These are phyloP conservation scores for Paspalum vaginatum DNA, from an alignment of 176 grass and related monocot species.

Conservation along the genomic window DNA sequence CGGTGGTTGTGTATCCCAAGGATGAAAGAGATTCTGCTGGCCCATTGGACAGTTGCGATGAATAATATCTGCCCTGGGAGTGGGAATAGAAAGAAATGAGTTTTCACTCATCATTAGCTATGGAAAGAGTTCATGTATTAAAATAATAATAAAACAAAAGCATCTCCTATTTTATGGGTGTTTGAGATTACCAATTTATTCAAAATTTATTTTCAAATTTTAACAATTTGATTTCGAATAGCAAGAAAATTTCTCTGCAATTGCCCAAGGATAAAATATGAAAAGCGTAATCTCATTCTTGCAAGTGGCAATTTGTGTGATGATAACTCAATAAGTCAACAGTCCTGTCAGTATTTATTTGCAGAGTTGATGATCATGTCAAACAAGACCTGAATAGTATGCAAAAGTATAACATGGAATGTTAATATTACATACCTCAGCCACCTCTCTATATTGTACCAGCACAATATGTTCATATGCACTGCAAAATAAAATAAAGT, in stretches of 20 bases:
- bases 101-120: slow-evolving; percentile 22
- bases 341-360: slow-evolving; percentile 20
- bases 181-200: slow-evolving; percentile 17
- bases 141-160: neutral
- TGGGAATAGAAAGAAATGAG: slow-evolving; percentile 4
- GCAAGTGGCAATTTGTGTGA: neutral
- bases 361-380: slow-evolving; percentile 10
- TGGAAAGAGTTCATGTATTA: slow-evolving; percentile 22
- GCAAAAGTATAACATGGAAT: slow-evolving; percentile 29
- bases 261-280: neutral
- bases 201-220: slow-evolving; percentile 14
- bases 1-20: slow-evolving; percentile 41
- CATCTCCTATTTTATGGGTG: neutral
- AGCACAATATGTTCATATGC: slow-evolving; percentile 91
- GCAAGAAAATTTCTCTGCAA: slow-evolving; percentile 28
- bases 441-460: slow-evolving; percentile 91
- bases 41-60: slow-evolving; percentile 56
- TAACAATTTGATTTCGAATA: slow-evolving; percentile 21
- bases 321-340: slow-evolving; percentile 12
- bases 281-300: neutral
- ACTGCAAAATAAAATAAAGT: slow-evolving; percentile 56
- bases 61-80: slow-evolving; percentile 79
- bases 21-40: slow-evolving; percentile 55
- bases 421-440: slow-evolving; percentile 69
- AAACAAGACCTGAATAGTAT: slow-evolving; percentile 27